These are phyloP conservation scores for Dinochytrium kinnereticum DNA, from an alignment of 371 early-diverging fungal genomes.

Conservation along the genomic window DNA sequence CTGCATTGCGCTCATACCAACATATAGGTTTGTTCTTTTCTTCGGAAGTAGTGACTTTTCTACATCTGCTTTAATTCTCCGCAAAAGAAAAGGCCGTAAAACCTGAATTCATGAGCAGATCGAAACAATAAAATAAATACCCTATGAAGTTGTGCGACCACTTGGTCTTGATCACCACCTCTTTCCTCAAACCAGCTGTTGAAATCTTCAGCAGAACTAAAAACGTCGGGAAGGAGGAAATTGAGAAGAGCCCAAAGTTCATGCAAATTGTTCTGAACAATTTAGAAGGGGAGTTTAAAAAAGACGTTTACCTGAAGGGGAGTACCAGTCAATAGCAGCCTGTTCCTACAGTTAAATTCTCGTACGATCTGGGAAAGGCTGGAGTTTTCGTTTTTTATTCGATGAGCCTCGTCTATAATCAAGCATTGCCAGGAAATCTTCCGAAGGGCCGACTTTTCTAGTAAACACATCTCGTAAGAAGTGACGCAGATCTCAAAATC, in stretches of 20 bases:
- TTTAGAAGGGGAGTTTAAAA: slow-evolving; percentile 1
- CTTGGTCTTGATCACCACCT: slow-evolving; percentile 79
- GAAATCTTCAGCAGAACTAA: slow-evolving; percentile 91
- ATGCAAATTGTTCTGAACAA: slow-evolving; percentile 94
- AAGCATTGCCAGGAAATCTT: slow-evolving; percentile 93
- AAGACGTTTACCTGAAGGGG: slow-evolving; percentile 68
- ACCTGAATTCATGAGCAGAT: slow-evolving; percentile 47
- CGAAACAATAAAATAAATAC: slow-evolving; percentile 45
- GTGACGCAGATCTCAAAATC: slow-evolving; percentile 97
- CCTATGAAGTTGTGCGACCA: slow-evolving; percentile 91
- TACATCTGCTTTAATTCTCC: slow-evolving; percentile 98
- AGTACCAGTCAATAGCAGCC: slow-evolving; percentile 98
- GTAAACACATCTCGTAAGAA: slow-evolving; percentile 96
- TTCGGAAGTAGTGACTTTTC: slow-evolving; percentile 97
- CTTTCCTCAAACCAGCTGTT: slow-evolving; percentile 83
- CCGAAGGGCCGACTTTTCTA: slow-evolving; percentile 84
- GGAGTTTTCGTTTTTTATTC: slow-evolving; percentile 99
- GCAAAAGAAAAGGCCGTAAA: slow-evolving; percentile 93
- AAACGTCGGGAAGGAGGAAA: slow-evolving; percentile 96
- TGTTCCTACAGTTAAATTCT: slow-evolving; percentile 82
- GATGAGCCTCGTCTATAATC: slow-evolving; percentile 99
- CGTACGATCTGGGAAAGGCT: slow-evolving; percentile 92
- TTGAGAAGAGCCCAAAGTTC: slow-evolving; percentile 99
- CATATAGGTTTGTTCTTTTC: slow-evolving; percentile 95
- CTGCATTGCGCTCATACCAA: slow-evolving; percentile 96